Evolutionary conservation across 305 asterid genomes (phyloP).

Genomic region (Fraxinus xanthoxyloides): DNA sequence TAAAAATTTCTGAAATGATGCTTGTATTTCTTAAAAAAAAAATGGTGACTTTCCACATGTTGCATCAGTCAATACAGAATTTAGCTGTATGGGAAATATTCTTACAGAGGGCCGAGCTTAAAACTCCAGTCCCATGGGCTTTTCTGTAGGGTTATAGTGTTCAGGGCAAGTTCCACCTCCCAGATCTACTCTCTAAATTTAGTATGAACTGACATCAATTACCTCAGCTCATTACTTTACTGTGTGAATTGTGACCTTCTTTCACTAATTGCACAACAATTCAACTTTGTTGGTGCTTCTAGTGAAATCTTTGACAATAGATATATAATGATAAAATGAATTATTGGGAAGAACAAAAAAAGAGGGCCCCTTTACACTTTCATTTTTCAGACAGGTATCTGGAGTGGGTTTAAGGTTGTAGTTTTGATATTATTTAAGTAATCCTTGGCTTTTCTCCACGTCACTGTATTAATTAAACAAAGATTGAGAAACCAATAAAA

Average conservation of each 20-base stretch:
- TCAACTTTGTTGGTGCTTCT: neutral
- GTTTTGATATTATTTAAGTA: neutral
- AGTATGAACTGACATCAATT: neutral
- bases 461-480: neutral
- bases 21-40: neutral
- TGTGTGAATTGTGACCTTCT: neutral
- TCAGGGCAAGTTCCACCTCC: neutral
- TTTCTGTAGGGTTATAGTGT: neutral
- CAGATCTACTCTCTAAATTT: neutral
- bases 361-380: constrained; percentile 3
- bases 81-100: neutral
- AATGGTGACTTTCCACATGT: neutral
- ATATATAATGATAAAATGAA: neutral
- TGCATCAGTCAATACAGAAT: neutral
- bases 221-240: neutral
- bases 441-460: neutral
- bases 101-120: neutral
- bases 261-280: neutral
- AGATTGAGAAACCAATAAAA: constrained; percentile 1
- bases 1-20: neutral
- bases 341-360: neutral
- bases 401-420: neutral
- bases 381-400: constrained; percentile 4
- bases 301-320: neutral
- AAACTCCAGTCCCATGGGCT: neutral